These are phyloP conservation scores for Dysphania ambrosioides DNA, from an alignment of 148 eudicot species.

Conservation along the genomic window DNA sequence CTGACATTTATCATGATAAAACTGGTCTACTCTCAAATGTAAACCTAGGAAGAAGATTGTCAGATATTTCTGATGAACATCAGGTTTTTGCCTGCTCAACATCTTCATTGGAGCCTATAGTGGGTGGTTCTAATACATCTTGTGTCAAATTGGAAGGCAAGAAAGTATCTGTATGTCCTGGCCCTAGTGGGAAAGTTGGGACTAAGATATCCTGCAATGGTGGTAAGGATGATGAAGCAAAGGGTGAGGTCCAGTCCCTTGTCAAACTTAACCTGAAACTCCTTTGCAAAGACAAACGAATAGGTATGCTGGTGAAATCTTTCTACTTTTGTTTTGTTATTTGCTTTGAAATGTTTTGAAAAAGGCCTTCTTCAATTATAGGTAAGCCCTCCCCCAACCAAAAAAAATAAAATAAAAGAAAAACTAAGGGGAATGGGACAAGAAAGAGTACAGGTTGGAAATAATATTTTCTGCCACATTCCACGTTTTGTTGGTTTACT, in stretches of 20 bases:
- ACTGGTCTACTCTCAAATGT: conserved; percentile 23
- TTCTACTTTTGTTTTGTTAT: not conserved
- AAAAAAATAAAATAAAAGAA: not conserved
- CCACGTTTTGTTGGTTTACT: not conserved
- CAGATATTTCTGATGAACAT: conserved; percentile 8
- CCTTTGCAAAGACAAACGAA: conserved; percentile 40
- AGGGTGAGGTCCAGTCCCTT: conserved; percentile 73
- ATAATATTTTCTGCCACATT: no score
- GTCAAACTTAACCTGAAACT: conserved; percentile 86
- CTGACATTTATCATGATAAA: conserved; percentile 17
- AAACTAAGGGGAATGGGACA: no score
- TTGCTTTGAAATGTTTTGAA: not conserved
- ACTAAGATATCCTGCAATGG: conserved; percentile 20
- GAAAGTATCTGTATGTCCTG: conserved; percentile 20
- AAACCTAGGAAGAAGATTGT: conserved; percentile 10
- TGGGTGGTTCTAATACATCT: conserved; percentile 21
- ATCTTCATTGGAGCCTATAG: conserved; percentile 19
- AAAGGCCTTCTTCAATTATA: not conserved
- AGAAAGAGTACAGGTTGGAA: not conserved
- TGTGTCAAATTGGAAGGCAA: conserved; percentile 24
- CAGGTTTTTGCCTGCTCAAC: conserved; percentile 20
- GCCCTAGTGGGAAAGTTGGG: conserved; percentile 15
- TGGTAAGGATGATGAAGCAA: conserved; percentile 43
- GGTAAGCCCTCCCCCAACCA: not conserved
- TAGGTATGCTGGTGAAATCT: conserved; percentile 47